Evolutionary conservation across 176 grass and related monocot species (phyloP).

Genomic region (Secale cereale): DNA sequence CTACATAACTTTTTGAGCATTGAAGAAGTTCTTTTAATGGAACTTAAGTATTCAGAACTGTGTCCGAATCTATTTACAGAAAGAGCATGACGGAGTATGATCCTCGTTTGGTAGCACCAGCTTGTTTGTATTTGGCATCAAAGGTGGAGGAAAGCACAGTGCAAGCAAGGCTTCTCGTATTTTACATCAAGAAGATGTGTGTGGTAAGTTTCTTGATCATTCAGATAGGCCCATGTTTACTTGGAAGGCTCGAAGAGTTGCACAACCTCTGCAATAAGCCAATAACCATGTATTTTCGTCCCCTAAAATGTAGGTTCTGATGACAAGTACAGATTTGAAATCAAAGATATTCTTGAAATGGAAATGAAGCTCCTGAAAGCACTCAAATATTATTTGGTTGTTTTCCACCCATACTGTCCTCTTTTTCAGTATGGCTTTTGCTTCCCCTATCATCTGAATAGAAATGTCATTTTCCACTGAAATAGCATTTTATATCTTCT

Average conservation of each 20-base stretch:
- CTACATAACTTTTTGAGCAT: not conserved
- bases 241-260: not conserved
- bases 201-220: constrained; percentile 35
- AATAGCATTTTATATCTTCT: not conserved
- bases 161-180: constrained; percentile 91
- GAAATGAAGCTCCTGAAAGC: constrained; percentile 98
- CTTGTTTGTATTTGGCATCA: constrained; percentile 96
- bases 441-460: not conserved
- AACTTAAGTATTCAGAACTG: not conserved
- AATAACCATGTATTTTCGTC: not conserved
- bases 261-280: not conserved
- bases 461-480: not conserved
- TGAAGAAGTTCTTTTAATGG: not conserved
- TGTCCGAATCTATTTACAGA: constrained; percentile 28
- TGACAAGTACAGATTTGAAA: constrained; percentile 90
- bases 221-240: not conserved
- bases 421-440: constrained; percentile 78
- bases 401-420: constrained; percentile 88
- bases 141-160: constrained; percentile 98
- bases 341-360: constrained; percentile 99
- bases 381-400: constrained; percentile 93
- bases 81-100: constrained; percentile 94
- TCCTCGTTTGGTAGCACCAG: constrained; percentile 83
- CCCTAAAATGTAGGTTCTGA: constrained; percentile 40
- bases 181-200: constrained; percentile 96